These are phyloP conservation scores for Fraxinus albicans DNA, from an alignment of 305 asterid genomes.

Conservation along the genomic window DNA sequence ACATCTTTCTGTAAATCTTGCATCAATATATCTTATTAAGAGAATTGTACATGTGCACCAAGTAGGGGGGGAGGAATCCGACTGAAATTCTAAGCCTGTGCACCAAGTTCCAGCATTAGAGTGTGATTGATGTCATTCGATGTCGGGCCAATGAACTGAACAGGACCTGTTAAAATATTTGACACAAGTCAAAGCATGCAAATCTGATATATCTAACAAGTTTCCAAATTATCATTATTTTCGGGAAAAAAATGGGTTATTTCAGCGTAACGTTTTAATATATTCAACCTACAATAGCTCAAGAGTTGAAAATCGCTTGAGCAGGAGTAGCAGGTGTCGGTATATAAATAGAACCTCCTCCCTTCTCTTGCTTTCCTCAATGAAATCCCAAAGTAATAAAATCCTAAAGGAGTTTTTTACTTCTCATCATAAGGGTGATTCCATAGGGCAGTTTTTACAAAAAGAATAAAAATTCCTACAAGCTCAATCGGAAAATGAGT, in stretches of 20 bases:
- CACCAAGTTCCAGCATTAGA: conserved; percentile 60
- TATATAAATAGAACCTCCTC: neutral
- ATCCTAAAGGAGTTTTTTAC: neutral
- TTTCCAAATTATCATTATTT: neutral
- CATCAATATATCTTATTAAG: neutral
- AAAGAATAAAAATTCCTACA: neutral
- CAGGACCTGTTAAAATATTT: conserved; percentile 48
- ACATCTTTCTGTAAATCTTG: neutral
- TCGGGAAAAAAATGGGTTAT: neutral
- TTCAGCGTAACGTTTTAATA: neutral
- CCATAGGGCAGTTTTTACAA: neutral
- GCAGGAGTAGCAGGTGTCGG: neutral
- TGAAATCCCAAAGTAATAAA: neutral
- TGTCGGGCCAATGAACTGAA: conserved; percentile 63
- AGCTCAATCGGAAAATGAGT: neutral
- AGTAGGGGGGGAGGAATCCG: neutral
- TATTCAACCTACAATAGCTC: neutral
- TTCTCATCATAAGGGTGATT: neutral
- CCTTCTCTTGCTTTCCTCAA: neutral
- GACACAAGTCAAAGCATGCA: neutral
- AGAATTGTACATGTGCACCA: neutral
- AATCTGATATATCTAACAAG: neutral
- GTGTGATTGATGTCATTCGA: conserved; percentile 54
- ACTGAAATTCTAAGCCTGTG: conserved; percentile 37
- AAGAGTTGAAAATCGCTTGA: neutral